Conservation (phyloP, 2,329 filamentous ascomycete genomes). For the Fusarium nelsonii region DNA sequence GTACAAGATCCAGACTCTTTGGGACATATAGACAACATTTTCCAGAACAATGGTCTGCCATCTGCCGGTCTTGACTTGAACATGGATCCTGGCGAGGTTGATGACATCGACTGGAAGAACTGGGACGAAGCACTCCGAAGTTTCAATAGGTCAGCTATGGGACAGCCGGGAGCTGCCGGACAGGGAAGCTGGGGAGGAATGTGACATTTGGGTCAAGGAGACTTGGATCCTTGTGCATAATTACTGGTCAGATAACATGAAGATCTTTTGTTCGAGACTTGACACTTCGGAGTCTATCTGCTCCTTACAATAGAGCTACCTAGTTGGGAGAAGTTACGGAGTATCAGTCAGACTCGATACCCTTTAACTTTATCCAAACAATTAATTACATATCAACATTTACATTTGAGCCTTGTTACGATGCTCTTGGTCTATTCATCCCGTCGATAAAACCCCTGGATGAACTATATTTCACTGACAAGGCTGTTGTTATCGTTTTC, state of each 20-base stretch:
- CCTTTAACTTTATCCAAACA: neutral
- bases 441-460: no score
- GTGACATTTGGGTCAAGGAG: neutral
- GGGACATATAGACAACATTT: conserved; percentile 11
- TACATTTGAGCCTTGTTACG: no score
- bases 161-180: conserved; percentile 4
- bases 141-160: conserved; percentile 11
- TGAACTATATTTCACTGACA: no score
- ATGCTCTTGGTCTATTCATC: no score
- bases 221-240: neutral
- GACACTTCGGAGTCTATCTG: neutral
- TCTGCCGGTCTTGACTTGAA: conserved; percentile 22
- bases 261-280: no score
- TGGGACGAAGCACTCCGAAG: conserved; percentile 34
- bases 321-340: neutral
- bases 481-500: no score
- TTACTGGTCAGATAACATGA: no score
- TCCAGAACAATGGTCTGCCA: conserved; percentile 2
- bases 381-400: no score
- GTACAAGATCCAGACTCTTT: conserved; percentile 3
- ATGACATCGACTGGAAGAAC: conserved; percentile 39
- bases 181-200: conserved; percentile 39
- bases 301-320: no score
- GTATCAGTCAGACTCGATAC: neutral
- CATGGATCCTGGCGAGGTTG: conserved; percentile 36